Base-by-base conservation (phyloP, 768 basidiomycete species). In the Lentinula boryana region DNA sequence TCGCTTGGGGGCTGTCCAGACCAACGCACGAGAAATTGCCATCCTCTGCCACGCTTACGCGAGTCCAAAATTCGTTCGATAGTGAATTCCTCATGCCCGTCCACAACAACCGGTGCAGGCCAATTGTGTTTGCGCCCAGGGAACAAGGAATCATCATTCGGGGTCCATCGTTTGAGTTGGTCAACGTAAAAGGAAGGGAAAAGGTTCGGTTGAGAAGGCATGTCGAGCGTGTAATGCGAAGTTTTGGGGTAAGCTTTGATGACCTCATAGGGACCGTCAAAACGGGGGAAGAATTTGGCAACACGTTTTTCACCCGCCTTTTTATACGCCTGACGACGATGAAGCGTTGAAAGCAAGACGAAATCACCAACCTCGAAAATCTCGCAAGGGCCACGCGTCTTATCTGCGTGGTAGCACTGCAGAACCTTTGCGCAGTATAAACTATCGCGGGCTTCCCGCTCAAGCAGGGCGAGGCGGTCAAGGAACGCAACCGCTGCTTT, bases 241-340 rank as follows among this genome's bases (percentile, higher is more conserved):
- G 50, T 52, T 4, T 49, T 36, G 0, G 59, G 63, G 16, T 63
- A 56, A 0, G 71, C 68, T 0, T 62, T 43, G 0, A 44, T 41
- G 16, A 78, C 41, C 1, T 9, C 27, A 51, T 71, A 71, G 0
- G 69, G 71, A 0, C 75, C 69, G 54, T 79, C 73, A 16, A 61
- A 76, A 0, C 70, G 59, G 0, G 76, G 74, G 68, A 81, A 74
- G 58, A 80, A 79, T 52, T 82, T 81, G 0, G 75, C 76, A 0
- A 74, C 75, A 0, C 69, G 64, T 5, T 69, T 66, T 2, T 70
- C 64, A 0, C 71, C 74, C 13, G 63, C 58, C 1, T 66, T 18
- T 38, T 69, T 70, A 62, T 76, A 79, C 1, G 75, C 68, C 0
- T 65, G 62, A 0, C 67, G 65, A 0, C 69, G 65, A 49, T 79